Base-by-base conservation (phyloP, 352 stramenopile species). In the Pythium brassicae region DNA sequence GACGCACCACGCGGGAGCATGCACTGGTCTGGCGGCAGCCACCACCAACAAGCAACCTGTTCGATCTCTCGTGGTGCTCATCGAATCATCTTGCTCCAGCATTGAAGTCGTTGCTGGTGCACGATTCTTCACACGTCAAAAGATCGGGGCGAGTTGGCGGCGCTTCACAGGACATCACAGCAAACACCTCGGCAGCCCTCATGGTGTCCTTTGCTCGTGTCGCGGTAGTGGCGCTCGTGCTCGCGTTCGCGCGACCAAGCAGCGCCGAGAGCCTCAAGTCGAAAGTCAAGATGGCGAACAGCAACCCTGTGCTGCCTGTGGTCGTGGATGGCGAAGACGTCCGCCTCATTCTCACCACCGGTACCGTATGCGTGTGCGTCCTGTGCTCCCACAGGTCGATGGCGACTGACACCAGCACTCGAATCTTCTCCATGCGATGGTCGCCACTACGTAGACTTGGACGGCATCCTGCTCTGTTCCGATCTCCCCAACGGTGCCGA, bases 281-380 rank as follows among this genome's bases (percentile, higher is more conserved):
- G 22, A n/a, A 22, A n/a, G 51, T 66, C 39, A 80, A 78, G 68
- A 76, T 73, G 58, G 54, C 59, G 46, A 54, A 52, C 29, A 83
- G 73, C 58, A 83, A 78, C 34, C 68, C 73, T 1, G 63, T 78
- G 50, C 32, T 83, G 17, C 53, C 55, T 3, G 71, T 69, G 4
- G 39, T 70, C 29, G 37, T 83, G 17, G 61, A 75, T 12, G 66
- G 61, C 40, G 52, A 68, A 8, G 23, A 27, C 10, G 17, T 69
- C 22, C 69, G 75, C 61, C 71, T 83, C 35, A 53, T 80, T 17
- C 56, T 78, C 39, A 83, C 72, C 10, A 79, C 68, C 32, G 68
- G 71, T 79, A 15, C 4, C 14, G 45, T 22, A 1, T 23, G 9
- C n/a, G 10, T 10, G 23, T 39, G 25, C 23, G 25, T 17, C 25